Conservation (phyloP, 2,329 filamentous ascomycete species). For the Trichoderma afroharzianum region DNA sequence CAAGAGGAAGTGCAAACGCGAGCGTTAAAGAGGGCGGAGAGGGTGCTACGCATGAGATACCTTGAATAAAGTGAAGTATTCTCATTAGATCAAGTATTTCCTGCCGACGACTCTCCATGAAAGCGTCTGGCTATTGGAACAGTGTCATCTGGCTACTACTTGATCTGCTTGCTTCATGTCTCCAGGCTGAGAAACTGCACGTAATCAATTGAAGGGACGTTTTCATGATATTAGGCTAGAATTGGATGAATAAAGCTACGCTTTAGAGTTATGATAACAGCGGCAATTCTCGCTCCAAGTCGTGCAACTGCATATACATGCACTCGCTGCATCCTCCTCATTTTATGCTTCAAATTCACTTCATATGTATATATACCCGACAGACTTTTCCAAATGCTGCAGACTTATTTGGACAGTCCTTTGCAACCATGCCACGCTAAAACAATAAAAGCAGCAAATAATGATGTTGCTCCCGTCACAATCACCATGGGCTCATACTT, state of each 20-base stretch:
- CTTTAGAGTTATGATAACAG: not conserved
- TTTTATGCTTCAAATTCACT: too few relatives aligned
- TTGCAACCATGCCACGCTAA: conserved; percentile 14
- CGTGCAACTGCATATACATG: not conserved
- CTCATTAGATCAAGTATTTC: not conserved
- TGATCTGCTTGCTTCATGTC: not conserved
- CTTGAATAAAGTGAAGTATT: not conserved
- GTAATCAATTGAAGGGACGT: too few relatives aligned
- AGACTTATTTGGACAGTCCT: not conserved
- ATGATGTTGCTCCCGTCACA: conserved; percentile 17
- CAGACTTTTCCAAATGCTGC: not conserved
- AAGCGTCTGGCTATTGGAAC: not conserved
- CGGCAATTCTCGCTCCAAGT: not conserved
- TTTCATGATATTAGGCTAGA: not conserved
- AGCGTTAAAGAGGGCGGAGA: not conserved
- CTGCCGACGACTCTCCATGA: not conserved
- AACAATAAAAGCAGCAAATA: conserved; percentile 15
- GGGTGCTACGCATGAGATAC: not conserved
- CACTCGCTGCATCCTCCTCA: too few relatives aligned
- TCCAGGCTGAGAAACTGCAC: not conserved
- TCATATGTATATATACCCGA: too few relatives aligned
- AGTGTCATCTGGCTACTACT: not conserved
- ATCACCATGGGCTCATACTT: conserved; percentile 19
- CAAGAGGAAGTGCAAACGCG: not conserved
- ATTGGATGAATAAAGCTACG: not conserved